Conservation (phyloP, 495 filamentous ascomycete genomes). For the Tuber calosporum region DNA sequence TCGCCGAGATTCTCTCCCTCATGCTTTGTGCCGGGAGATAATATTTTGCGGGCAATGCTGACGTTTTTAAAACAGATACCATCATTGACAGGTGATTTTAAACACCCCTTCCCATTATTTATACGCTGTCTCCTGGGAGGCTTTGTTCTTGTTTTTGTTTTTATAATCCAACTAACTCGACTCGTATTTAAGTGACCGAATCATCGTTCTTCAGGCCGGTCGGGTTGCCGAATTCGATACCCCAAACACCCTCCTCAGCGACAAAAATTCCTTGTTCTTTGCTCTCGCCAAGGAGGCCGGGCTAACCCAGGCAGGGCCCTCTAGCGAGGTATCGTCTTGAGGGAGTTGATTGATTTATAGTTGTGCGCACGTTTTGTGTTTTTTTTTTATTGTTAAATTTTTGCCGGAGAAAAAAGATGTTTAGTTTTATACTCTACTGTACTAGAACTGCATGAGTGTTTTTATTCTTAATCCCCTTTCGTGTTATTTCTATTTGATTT, state of each 20-base stretch:
- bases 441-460: neutral
- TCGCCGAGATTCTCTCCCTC: conserved; percentile 12
- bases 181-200: conserved; percentile 28
- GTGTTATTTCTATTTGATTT: neutral
- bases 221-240: conserved; percentile 57
- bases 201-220: conserved; percentile 37
- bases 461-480: neutral
- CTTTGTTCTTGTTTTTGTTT: neutral
- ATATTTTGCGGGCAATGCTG: neutral
- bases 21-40: neutral
- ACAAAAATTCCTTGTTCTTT: conserved; percentile 38
- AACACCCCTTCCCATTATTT: conserved; percentile 2
- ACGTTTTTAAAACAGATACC: conserved; percentile 27
- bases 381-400: neutral
- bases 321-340: conserved; percentile 9
- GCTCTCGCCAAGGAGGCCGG: conserved; percentile 38
- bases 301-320: conserved; percentile 15
- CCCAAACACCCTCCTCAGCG: conserved; percentile 39
- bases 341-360: neutral
- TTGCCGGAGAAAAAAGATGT: neutral
- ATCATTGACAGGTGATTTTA: conserved; percentile 36
- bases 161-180: neutral
- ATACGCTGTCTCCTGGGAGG: neutral
- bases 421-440: neutral
- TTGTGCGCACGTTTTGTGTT: neutral